Base-by-base conservation (phyloP, 1,284 basidiomycete species). In the Pseudozyma flocculosa region DNA sequence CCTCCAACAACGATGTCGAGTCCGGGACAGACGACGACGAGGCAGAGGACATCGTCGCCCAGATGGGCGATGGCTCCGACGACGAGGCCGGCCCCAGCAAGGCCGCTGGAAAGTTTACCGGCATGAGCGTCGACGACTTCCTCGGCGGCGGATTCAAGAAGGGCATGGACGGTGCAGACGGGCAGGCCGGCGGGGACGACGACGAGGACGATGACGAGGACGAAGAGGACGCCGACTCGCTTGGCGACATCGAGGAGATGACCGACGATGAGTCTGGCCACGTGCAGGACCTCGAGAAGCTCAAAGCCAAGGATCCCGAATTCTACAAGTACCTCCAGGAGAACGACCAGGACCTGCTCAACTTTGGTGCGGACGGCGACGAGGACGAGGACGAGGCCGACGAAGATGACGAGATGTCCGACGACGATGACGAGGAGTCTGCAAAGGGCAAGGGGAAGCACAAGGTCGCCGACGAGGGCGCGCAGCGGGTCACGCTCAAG, bases 291-390 rank as follows among this genome's bases (percentile, higher is more conserved):
- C 84, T 98, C n/a, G 87, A 89, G 43, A 88, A 90, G 73, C 84
- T 98, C 37, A 89, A 89, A 14, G 88, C 94, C 79, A 94, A 90
- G 79, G 95, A 98, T 78, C 94, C 94, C 18, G 94, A 96, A 73
- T 98, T 98, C 81, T 98, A 86, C 87, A 92, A 95, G 79, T 98
- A 95, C 76, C 83, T 98, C 8, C 88, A 95, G 81, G 91, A 97
- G 80, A 94, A 98, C 76, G 94, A 98, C 80, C 82, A 83, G 50
- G 91, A 92, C 48, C 81, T 98, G 29, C 83, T 98, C 7, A 82
- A 90, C 2, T 98, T 98, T 76, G 74, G 66, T 17, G 53, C 66
- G 32, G 81, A 85, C 36, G 73, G 70, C 17, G 79, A 75, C 53
- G 73, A 73, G 10, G 75, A 77, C 13, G 78, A 61, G 2, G 79